Evolutionary conservation across 306 rosid genomes (phyloP).

Genomic region (Sesbania bispinosa): DNA sequence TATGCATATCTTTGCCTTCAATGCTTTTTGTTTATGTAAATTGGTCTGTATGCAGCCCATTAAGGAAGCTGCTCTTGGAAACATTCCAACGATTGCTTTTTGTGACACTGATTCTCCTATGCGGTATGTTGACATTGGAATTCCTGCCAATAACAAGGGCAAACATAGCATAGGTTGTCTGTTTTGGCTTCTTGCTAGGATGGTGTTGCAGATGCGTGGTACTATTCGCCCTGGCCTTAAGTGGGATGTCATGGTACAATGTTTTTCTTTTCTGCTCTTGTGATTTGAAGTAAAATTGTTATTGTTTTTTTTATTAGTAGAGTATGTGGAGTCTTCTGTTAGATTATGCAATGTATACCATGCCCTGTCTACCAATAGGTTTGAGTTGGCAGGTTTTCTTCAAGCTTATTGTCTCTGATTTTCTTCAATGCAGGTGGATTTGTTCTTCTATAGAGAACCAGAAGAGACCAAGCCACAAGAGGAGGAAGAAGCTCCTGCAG

Average conservation of each 20-base stretch:
- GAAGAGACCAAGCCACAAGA: conserved; percentile 76
- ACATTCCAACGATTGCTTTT: conserved; percentile 88
- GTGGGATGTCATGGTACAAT: conserved; percentile 89
- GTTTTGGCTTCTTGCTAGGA: conserved; percentile 85
- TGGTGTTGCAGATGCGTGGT: conserved; percentile 92
- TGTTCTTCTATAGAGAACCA: conserved; percentile 88
- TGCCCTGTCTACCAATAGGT: too few relatives aligned
- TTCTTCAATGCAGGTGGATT: conserved; percentile 56
- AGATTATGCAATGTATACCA: neutral
- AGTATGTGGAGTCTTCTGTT: neutral
- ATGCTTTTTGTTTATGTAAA: too few relatives aligned
- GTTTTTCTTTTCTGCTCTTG: neutral
- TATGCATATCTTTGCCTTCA: neutral
- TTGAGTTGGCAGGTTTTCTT: conserved; percentile 29
- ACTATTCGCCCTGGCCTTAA: conserved; percentile 63
- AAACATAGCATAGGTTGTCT: conserved; percentile 94
- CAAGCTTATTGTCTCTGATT: conserved; percentile 1
- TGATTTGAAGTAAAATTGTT: neutral
- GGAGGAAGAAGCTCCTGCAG: conserved; percentile 59
- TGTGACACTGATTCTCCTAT: conserved; percentile 93
- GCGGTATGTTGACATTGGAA: conserved; percentile 85
- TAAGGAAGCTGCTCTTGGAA: conserved; percentile 89
- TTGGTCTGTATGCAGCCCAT: conserved; percentile 60
- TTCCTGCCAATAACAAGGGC: conserved; percentile 96
- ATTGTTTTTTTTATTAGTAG: too few relatives aligned